Base-by-base conservation (phyloP, 169 alveolate genomes). In the Plasmodium chabaudi region DNA sequence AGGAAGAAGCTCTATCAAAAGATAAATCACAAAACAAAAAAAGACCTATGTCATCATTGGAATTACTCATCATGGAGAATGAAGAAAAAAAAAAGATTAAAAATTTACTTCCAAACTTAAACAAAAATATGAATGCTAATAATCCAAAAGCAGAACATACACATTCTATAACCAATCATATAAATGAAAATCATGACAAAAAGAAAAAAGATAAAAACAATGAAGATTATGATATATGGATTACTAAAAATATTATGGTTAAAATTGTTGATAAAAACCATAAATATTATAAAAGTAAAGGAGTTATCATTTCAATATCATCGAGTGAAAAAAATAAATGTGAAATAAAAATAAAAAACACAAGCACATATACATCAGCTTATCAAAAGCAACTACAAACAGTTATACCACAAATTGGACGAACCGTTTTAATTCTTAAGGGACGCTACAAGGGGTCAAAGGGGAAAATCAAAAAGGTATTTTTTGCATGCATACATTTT, bases 361-460 rank as follows among this genome's bases (percentile, higher is more conserved):
- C 44, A 23, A 67, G 15, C 27, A 68, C 65, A 55, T 67, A 19
- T 19, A 27, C 59, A 6, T 25, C 15, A 12, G 89, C 89, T 39
- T 10, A 79, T 55, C 75, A 59, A 44, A 79, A 67, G 61, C 89
- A 79, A 47, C 61, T 79, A 7, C 84, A 79, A 67, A 79, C 89
- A 25, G 89, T 79, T 21, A 67, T 79, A 79, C 89, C 89, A 9
- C 67, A 79, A 55, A 79, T 64, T 60, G 89, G 89, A 10, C 23
- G 72, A 70, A 27, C 19, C 34, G 82, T 79, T 39, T 39, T 79
- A 25, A 57, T 79, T 27, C 72, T 79, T 19, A 39, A 49, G 13
- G 89, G 89, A 15, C 27, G 56, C 6, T 79, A 79, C 49, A 79
- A 60, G n/a, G 89, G 82, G 5, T 15, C 7, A 9, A 23, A 27